These are phyloP conservation scores for Phytopythium litorale DNA, from an alignment of 352 stramenopile genomes.

Conservation along the genomic window DNA sequence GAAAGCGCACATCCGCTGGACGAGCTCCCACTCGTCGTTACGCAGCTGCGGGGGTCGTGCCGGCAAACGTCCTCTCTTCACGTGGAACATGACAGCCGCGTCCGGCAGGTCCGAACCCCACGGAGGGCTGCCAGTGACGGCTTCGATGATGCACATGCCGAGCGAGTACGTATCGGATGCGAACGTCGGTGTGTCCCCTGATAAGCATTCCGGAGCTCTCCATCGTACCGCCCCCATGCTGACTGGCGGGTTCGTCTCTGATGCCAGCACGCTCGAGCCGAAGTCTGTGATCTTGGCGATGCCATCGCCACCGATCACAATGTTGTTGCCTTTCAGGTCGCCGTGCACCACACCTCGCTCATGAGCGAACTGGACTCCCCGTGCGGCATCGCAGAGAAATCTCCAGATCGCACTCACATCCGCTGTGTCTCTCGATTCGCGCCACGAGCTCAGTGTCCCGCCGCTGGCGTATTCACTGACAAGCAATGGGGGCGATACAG, in stretches of 20 bases:
- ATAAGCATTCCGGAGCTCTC: slow-evolving; percentile 17
- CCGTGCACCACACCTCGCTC: slow-evolving; percentile 46
- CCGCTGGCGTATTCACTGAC: slow-evolving; percentile 11
- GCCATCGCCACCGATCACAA: slow-evolving; percentile 14
- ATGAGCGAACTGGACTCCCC: slow-evolving; percentile 53
- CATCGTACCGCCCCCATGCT: slow-evolving; percentile 4
- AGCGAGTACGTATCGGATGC: slow-evolving; percentile 27
- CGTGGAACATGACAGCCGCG: slow-evolving; percentile 7
- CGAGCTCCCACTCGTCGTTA: slow-evolving; percentile 22
- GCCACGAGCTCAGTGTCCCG: slow-evolving; percentile 10
- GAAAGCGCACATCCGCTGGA: slow-evolving; percentile 22
- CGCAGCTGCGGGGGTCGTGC: slow-evolving; percentile 9
- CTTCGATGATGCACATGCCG: slow-evolving; percentile 16
- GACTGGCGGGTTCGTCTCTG: neutral
- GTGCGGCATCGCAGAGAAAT: slow-evolving; percentile 20
- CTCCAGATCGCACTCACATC: slow-evolving; percentile 9
- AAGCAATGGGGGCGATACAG: slow-evolving; percentile 6
- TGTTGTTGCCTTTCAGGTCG: slow-evolving; percentile 56
- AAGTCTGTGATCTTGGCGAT: slow-evolving; percentile 15
- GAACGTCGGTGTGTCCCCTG: slow-evolving; percentile 6
- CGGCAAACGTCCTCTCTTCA: slow-evolving; percentile 13
- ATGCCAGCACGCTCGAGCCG: slow-evolving; percentile 6
- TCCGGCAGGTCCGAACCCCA: slow-evolving; percentile 4
- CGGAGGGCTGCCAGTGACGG: slow-evolving; percentile 1
- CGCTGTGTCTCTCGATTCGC: slow-evolving; percentile 1